A percentile compares a stretch with the other conserved stretches of the same genome.
These are phyloP conservation scores for Salix suchowensis DNA, from an alignment of 345 rosid species.

Conservation along the genomic window DNA sequence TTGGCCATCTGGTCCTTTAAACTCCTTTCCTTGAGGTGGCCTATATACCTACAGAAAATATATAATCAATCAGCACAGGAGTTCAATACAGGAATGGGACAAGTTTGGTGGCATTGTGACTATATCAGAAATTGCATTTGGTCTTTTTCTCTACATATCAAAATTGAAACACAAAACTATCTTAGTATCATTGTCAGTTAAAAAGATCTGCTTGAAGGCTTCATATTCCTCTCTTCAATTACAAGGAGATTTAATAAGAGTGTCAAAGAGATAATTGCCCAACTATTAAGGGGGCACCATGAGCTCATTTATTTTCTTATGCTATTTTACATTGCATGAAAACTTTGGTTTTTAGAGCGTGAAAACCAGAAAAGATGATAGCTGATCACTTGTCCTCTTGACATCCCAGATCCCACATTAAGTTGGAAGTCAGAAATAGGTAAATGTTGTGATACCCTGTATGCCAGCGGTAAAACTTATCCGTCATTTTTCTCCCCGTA, in stretches of 20 bases:
- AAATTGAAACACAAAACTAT: not conserved
- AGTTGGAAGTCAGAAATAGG: not conserved
- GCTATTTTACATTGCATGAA: not conserved
- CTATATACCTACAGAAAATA: conserved; percentile 57
- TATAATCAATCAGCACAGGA: not conserved
- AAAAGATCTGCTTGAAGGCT: not conserved
- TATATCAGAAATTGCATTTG: not conserved
- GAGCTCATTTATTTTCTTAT: not conserved
- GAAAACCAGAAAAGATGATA: not conserved
- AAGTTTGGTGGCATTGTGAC: not conserved
- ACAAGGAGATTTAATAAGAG: not conserved
- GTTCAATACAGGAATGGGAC: not conserved
- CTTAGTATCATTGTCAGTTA: not conserved
- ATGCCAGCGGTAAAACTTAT: conserved; percentile 89
- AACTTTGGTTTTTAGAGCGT: not conserved
- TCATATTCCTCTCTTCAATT: not conserved
- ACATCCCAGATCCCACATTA: not conserved
- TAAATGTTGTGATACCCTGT: conserved; percentile 51
- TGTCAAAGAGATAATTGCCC: not conserved
- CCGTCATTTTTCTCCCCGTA: conserved; percentile 87
- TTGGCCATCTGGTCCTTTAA: conserved; percentile 89
- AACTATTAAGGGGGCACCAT: not conserved
- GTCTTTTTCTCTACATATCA: not conserved
- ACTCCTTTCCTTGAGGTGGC: conserved; percentile 90
- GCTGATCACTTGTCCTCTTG: not conserved